Percentiles rank a stretch among this genome's conserved stretches.
phyloP scores from a whole-genome alignment of 116 monocot genomes.

The Iris pallida region DNA sequence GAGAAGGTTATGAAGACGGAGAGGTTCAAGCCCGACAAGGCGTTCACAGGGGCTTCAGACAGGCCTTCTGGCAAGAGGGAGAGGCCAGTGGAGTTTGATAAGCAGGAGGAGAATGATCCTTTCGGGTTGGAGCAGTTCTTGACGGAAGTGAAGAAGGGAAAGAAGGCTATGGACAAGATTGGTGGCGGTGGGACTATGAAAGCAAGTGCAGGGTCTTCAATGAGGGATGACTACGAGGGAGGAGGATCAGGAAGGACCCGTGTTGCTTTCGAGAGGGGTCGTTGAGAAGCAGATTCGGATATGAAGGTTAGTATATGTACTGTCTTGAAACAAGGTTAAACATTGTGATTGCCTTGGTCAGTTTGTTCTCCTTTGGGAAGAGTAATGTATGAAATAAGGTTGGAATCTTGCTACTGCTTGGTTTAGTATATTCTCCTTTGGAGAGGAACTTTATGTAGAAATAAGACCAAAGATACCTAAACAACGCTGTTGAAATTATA shows the following conservation, averaged over 20 bases:
- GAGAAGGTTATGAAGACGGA: constrained; percentile 87
- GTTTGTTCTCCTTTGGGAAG: no score
- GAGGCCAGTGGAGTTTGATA: constrained; percentile 80
- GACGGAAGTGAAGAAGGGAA: constrained; percentile 75
- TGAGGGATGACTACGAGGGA: constrained; percentile 78
- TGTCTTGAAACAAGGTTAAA: no score
- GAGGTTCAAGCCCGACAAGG: constrained; percentile 88
- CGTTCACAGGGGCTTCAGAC: constrained; percentile 69
- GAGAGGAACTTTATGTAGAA: no score
- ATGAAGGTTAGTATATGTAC: no score
- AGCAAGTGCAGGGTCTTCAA: constrained; percentile 79
- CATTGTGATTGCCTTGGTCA: no score
- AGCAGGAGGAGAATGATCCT: constrained; percentile 85
- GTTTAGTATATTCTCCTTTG: no score
- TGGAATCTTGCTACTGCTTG: no score
- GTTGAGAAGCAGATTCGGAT: constrained; percentile 8
- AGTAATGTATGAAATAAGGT: no score
- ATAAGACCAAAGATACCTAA: no score
- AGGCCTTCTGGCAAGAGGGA: constrained; percentile 77
- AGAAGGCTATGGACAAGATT: constrained; percentile 69
- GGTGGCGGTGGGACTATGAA: constrained; percentile 95
- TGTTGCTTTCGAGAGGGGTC: constrained; percentile 67
- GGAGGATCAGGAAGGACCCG: constrained; percentile 84
- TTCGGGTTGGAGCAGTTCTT: constrained; percentile 96
- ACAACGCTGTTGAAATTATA: no score